Conservation (phyloP, 192 early-diverging fungal species). For the Coemansia sp. region DNA sequence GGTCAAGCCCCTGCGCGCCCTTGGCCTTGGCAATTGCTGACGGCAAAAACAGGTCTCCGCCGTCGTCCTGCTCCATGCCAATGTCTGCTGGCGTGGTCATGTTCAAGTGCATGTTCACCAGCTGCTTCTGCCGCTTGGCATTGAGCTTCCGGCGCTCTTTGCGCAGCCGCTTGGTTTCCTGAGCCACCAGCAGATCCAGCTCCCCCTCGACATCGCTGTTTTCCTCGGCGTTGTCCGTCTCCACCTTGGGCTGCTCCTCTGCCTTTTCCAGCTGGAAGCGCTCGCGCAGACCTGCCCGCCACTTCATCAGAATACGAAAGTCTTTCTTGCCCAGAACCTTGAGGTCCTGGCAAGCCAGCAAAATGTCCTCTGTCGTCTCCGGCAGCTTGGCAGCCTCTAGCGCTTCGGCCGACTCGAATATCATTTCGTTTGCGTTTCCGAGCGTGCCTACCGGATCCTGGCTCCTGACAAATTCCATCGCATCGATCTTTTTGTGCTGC, state of each 20-base stretch:
- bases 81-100: constrained; percentile 78
- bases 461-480: constrained; percentile 76
- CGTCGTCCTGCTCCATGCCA: constrained; percentile 66
- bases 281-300: constrained; percentile 76
- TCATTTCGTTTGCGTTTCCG: constrained; percentile 70
- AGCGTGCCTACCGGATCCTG: constrained; percentile 79
- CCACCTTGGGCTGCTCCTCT: constrained; percentile 45
- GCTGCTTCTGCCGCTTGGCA: constrained; percentile 65
- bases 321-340: constrained; percentile 91
- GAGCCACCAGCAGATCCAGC: constrained; percentile 49
- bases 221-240: constrained; percentile 37
- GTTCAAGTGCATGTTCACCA: constrained; percentile 74
- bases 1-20: constrained; percentile 24
- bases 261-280: constrained; percentile 50
- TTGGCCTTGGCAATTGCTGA: constrained; percentile 53
- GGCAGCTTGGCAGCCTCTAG: constrained; percentile 53
- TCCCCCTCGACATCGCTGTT: constrained; percentile 52
- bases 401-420: constrained; percentile 72
- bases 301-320: constrained; percentile 86
- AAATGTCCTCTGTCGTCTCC: constrained; percentile 79
- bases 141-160: constrained; percentile 64
- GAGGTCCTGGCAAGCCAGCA: constrained; percentile 79
- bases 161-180: constrained; percentile 49
- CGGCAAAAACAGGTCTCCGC: constrained; percentile 59
- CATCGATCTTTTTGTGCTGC: constrained; percentile 69